Percentiles rank a stretch among this genome's conserved stretches.
Evolutionary conservation across 345 rosid species (phyloP).

Genomic region (Syzygium oleosum): DNA sequence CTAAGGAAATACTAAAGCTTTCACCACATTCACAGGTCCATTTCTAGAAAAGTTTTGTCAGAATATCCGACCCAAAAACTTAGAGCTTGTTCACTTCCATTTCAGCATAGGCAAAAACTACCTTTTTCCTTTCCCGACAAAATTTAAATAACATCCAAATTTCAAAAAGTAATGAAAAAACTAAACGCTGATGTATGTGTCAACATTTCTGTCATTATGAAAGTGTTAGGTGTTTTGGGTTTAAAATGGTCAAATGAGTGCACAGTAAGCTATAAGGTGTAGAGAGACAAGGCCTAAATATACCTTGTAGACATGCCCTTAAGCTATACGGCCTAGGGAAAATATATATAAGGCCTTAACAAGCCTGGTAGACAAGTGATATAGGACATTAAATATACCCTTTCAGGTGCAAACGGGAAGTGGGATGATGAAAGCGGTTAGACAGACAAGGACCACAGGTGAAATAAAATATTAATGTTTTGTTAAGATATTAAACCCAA

Average conservation of each 20-base stretch:
- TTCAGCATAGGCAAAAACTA: neutral
- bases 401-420: neutral
- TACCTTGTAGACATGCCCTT: neutral
- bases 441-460: neutral
- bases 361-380: neutral
- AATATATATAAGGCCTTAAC: neutral
- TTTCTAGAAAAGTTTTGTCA: neutral
- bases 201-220: neutral
- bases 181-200: neutral
- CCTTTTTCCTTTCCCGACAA: neutral
- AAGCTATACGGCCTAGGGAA: neutral
- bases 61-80: neutral
- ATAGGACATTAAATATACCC: neutral
- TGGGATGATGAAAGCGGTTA: neutral
- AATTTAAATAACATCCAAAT: neutral
- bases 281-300: neutral
- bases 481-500: neutral
- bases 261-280: neutral
- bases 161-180: neutral
- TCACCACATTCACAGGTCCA: neutral
- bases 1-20: neutral
- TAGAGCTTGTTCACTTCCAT: neutral
- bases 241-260: neutral
- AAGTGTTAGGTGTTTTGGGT: neutral
- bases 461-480: neutral